A percentile compares a stretch with the other conserved stretches of the same genome.
phyloP scores from a whole-genome alignment of 148 eudicot species.

The Silene uniflora region DNA sequence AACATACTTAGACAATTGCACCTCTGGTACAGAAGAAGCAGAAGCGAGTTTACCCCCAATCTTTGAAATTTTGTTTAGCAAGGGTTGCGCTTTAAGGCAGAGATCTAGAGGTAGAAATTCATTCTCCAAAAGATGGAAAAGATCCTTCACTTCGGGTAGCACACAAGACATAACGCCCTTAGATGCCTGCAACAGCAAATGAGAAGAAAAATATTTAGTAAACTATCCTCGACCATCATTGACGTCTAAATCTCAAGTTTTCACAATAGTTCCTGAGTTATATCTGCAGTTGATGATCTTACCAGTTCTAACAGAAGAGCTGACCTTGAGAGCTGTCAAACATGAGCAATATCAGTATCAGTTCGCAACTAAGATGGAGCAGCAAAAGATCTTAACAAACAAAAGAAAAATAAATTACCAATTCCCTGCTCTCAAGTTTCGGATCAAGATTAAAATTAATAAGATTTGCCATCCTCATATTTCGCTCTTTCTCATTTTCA shows the following conservation, averaged over 20 bases:
- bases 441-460: slow-evolving; percentile 82
- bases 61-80: slow-evolving; percentile 69
- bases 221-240: background rate
- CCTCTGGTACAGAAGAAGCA: slow-evolving; percentile 85
- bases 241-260: background rate
- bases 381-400: slow-evolving; percentile 5
- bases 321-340: slow-evolving; percentile 72
- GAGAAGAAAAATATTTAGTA: background rate
- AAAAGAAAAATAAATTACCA: slow-evolving; percentile 42
- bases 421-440: slow-evolving; percentile 74
- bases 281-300: slow-evolving; percentile 22
- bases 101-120: slow-evolving; percentile 72
- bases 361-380: background rate
- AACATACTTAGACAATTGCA: slow-evolving; percentile 72
- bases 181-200: slow-evolving; percentile 41
- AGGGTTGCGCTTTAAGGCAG: slow-evolving; percentile 59
- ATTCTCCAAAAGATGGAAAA: slow-evolving; percentile 76
- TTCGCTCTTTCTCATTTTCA: slow-evolving; percentile 79
- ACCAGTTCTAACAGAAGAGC: slow-evolving; percentile 74
- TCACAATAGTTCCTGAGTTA: background rate
- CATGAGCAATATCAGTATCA: slow-evolving; percentile 17
- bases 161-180: slow-evolving; percentile 92
- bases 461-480: slow-evolving; percentile 71
- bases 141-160: slow-evolving; percentile 88
- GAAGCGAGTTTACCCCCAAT: slow-evolving; percentile 82